phyloP scores from a whole-genome alignment of 371 early-diverging fungal genomes.

The Umbelopsis sp. region DNA sequence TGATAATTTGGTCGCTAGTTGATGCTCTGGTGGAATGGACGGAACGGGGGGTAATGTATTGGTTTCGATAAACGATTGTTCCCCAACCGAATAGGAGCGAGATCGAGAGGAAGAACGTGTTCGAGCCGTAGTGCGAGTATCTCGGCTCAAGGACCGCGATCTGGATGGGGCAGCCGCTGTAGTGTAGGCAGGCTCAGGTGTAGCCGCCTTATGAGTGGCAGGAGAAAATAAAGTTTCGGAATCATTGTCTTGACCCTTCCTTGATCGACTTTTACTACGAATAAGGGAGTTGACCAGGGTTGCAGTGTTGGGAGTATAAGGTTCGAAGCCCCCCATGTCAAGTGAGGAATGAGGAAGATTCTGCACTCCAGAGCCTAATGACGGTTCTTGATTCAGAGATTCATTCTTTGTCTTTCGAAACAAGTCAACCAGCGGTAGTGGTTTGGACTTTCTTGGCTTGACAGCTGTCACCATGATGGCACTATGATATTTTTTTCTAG shows the following conservation, averaged over 20 bases:
- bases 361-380: slow-evolving; percentile 1
- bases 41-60: slow-evolving; percentile 28
- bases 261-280: slow-evolving; percentile 4
- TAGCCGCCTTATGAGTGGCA: neutral
- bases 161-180: slow-evolving; percentile 14
- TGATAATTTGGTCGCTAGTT: slow-evolving; percentile 22
- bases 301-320: slow-evolving; percentile 16
- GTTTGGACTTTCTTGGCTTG: slow-evolving; percentile 16
- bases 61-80: slow-evolving; percentile 1
- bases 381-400: neutral
- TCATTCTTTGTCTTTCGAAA: slow-evolving; percentile 12
- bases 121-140: slow-evolving; percentile 23
- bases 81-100: slow-evolving; percentile 25
- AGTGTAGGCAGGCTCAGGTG: neutral
- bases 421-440: slow-evolving; percentile 3
- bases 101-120: slow-evolving; percentile 25
- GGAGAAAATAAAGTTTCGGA: neutral
- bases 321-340: neutral
- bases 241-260: neutral
- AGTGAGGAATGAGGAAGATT: slow-evolving; percentile 12
- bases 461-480: slow-evolving; percentile 17
- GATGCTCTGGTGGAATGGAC: slow-evolving; percentile 30
- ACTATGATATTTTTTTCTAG: neutral
- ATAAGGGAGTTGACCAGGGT: neutral
- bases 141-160: slow-evolving; percentile 35